phyloP scores from a whole-genome alignment of 805 yeast genomes.

The Tetrapisispora taiwanensis region DNA sequence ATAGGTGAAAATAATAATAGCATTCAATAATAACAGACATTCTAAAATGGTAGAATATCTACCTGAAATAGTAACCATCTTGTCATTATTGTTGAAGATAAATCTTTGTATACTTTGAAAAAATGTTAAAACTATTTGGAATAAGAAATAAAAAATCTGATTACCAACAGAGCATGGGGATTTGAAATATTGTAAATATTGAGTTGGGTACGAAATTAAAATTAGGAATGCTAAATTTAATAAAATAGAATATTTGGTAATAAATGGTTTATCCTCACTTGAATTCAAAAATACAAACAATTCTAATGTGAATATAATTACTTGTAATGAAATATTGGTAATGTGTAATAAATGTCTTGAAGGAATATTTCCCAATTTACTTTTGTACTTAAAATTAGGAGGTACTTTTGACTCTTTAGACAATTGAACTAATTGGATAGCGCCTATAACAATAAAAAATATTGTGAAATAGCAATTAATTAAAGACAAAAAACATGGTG shows the following conservation, averaged over 20 bases:
- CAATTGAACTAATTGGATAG: constrained; percentile 15
- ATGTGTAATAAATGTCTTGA: constrained; percentile 15
- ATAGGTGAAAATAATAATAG: constrained; percentile 29
- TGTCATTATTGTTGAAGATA: constrained; percentile 11
- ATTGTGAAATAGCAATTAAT: constrained; percentile 8
- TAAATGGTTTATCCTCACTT: constrained; percentile 4
- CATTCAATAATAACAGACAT: constrained; percentile 22
- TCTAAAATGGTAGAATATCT: constrained; percentile 18
- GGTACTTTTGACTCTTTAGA: constrained; percentile 14
- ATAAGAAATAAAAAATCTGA: constrained; percentile 22
- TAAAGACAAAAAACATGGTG: constrained; percentile 27
- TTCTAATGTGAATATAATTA: constrained; percentile 8
- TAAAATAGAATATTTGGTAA: constrained; percentile 8
- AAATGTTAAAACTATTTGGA: constrained; percentile 11
- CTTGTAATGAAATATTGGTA: constrained; percentile 15
- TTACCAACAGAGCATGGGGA: constrained; percentile 23
- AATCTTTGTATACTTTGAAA: constrained; percentile 21
- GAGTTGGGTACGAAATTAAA: constrained; percentile 22
- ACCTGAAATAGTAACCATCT: constrained; percentile 16
- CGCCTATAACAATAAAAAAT: constrained; percentile 17
- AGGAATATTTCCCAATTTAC: constrained; percentile 8
- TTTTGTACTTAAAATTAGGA: constrained; percentile 6
- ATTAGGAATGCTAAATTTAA: constrained; percentile 14
- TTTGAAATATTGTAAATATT: constrained; percentile 21
- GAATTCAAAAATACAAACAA: constrained; percentile 4